Percentiles rank a stretch among this genome's conserved stretches.
These are phyloP conservation scores for Misopates orontium DNA, from an alignment of 257 asterid genomes.

Conservation along the genomic window DNA sequence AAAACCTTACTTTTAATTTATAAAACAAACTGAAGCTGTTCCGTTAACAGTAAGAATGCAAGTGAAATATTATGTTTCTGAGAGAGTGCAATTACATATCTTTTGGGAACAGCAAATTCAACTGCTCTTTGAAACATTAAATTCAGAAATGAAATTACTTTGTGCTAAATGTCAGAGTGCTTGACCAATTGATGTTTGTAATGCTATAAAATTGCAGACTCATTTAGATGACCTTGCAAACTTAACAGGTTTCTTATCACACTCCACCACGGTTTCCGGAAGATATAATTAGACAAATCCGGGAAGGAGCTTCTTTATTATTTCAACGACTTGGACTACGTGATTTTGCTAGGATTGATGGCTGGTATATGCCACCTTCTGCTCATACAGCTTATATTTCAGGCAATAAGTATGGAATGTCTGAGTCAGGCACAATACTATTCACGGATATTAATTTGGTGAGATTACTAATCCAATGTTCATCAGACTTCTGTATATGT, in stretches of 20 bases:
- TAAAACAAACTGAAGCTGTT: no score
- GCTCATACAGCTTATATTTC: slow-evolving; percentile 48
- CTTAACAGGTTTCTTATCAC: slow-evolving; percentile 72
- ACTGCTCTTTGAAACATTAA: no score
- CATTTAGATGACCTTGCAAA: slow-evolving; percentile 8
- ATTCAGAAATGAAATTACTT: no score
- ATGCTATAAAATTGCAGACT: not conserved
- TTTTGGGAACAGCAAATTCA: no score
- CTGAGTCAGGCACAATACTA: slow-evolving; percentile 61
- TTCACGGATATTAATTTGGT: slow-evolving; percentile 92
- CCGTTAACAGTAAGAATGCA: no score
- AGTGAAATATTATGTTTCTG: no score
- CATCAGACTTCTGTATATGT: slow-evolving; percentile 15
- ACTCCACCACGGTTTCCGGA: slow-evolving; percentile 90
- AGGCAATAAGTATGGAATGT: slow-evolving; percentile 61
- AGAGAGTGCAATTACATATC: no score
- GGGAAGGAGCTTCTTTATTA: slow-evolving; percentile 79
- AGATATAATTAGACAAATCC: slow-evolving; percentile 58
- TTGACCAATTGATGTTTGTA: not conserved
- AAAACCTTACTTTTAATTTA: no score
- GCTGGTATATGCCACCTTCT: slow-evolving; percentile 78
- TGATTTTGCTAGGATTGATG: slow-evolving; percentile 93
- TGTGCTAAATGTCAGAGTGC: no score
- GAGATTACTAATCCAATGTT: slow-evolving; percentile 30
- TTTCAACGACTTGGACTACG: slow-evolving; percentile 76